These are phyloP conservation scores for Epichloe gansuensis DNA, from an alignment of 2,329 filamentous ascomycete species.

Conservation along the genomic window DNA sequence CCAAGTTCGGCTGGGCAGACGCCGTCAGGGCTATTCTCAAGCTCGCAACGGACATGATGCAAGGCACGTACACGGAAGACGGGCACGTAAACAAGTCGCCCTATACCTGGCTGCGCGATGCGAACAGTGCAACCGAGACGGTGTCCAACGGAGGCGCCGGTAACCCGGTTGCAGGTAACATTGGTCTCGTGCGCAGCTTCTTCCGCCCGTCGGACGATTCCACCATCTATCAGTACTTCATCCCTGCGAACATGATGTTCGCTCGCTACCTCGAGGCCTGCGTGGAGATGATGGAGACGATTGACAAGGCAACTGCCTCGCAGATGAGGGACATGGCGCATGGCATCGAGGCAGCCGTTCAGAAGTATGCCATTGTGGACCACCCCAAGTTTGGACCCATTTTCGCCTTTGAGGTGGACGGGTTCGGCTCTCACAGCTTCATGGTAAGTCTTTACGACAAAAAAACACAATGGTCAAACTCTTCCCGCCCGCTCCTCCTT, in stretches of 20 bases:
- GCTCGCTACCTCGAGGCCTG: conserved; percentile 45
- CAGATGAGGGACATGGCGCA: conserved; percentile 46
- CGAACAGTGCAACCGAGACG: conserved; percentile 67
- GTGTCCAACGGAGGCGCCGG: conserved; percentile 65
- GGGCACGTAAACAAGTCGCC: conserved; percentile 41
- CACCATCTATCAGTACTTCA: conserved; percentile 73
- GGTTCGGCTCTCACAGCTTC: conserved; percentile 46
- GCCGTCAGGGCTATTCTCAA: conserved; percentile 59
- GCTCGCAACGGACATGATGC: conserved; percentile 57
- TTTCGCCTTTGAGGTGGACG: conserved; percentile 60
- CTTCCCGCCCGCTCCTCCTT: no score
- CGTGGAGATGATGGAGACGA: conserved; percentile 30
- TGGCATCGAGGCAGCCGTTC: conserved; percentile 51
- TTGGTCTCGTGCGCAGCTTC: conserved; percentile 72
- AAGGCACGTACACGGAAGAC: conserved; percentile 58
- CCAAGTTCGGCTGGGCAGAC: conserved; percentile 57
- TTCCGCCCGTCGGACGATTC: conserved; percentile 88
- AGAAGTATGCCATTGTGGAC: conserved; percentile 52
- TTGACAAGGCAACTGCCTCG: conserved; percentile 38
- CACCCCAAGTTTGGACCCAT: conserved; percentile 51
- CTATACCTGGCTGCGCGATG: conserved; percentile 69
- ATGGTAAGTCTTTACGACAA: conserved; percentile 31
- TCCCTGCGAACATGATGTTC: conserved; percentile 85
- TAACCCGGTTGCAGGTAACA: conserved; percentile 67
- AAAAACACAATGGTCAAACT: not conserved